phyloP scores from a whole-genome alignment of 495 filamentous ascomycete genomes.

The Aspergillus affinis region DNA sequence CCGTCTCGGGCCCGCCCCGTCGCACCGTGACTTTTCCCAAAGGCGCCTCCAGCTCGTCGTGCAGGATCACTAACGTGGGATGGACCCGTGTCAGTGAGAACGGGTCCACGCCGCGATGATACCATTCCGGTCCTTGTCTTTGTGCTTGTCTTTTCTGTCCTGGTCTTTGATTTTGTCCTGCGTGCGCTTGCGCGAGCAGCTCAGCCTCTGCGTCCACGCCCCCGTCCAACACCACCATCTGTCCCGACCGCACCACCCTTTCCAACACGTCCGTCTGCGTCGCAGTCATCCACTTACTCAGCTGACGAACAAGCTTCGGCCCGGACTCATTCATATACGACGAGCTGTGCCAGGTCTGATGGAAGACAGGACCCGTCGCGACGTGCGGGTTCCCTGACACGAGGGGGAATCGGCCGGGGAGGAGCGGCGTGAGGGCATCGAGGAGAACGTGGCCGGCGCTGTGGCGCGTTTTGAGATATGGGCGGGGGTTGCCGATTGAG shows the following conservation, averaged over 20 bases:
- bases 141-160: neutral
- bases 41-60: conserved; percentile 77
- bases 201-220: neutral
- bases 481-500: conserved; percentile 68
- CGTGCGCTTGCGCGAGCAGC: too few species aligned
- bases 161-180: neutral
- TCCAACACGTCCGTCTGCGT: conserved; percentile 38
- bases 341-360: conserved; percentile 66
- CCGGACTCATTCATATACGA: conserved; percentile 77
- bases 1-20: conserved; percentile 49
- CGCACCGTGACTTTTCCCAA: conserved; percentile 65
- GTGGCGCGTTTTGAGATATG: conserved; percentile 72
- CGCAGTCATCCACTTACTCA: conserved; percentile 47
- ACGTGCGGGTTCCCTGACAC: conserved; percentile 37
- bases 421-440: conserved; percentile 44
- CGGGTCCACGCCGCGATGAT: conserved; percentile 12
- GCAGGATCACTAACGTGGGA: conserved; percentile 66
- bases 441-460: conserved; percentile 76
- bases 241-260: conserved; percentile 3
- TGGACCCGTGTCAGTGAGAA: conserved; percentile 22
- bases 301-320: conserved; percentile 36
- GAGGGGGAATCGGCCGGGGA: conserved; percentile 46
- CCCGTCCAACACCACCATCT: neutral
- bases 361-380: conserved; percentile 45
- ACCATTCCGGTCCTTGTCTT: conserved; percentile 1